Conservation (phyloP, 345 rosid genomes). For the Pistacia atlantica region DNA sequence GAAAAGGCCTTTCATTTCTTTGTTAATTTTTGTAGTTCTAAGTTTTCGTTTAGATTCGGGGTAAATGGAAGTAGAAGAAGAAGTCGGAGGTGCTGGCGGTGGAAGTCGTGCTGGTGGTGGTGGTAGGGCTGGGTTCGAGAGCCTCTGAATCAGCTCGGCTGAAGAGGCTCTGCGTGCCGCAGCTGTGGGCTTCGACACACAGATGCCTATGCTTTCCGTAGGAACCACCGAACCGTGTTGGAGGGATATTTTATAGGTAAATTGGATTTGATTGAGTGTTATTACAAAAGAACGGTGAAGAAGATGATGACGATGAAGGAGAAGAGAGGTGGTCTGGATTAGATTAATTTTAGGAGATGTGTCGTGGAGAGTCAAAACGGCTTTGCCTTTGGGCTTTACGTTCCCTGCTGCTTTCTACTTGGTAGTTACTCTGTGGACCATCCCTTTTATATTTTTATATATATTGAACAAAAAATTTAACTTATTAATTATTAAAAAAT, state of each 20-base stretch:
- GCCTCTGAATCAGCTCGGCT: conserved; percentile 25
- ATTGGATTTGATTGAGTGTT: too few species aligned
- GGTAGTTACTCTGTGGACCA: too few species aligned
- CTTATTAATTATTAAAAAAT: too few species aligned
- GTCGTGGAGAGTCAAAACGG: neutral
- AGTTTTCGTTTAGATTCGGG: neutral
- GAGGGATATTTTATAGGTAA: too few species aligned
- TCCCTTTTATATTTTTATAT: too few species aligned
- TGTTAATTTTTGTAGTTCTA: neutral
- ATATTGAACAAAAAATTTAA: too few species aligned
- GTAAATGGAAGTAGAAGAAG: neutral
- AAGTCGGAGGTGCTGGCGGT: neutral
- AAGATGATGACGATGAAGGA: too few species aligned
- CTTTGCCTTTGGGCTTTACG: neutral
- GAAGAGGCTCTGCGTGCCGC: conserved; percentile 43
- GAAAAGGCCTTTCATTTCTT: conserved; percentile 82
- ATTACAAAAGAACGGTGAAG: too few species aligned
- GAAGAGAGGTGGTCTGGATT: neutral
- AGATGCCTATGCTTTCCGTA: conserved; percentile 44
- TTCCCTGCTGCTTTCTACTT: too few species aligned
- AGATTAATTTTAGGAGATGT: neutral
- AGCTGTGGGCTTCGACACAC: conserved; percentile 36
- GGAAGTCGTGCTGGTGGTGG: neutral
- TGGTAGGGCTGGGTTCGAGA: neutral
- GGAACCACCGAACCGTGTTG: neutral